Evolutionary conservation across 2,329 filamentous ascomycete genomes (phyloP), one percentile per base, ranked within the genome.

Genomic region (Apiospora phragmitis): DNA sequence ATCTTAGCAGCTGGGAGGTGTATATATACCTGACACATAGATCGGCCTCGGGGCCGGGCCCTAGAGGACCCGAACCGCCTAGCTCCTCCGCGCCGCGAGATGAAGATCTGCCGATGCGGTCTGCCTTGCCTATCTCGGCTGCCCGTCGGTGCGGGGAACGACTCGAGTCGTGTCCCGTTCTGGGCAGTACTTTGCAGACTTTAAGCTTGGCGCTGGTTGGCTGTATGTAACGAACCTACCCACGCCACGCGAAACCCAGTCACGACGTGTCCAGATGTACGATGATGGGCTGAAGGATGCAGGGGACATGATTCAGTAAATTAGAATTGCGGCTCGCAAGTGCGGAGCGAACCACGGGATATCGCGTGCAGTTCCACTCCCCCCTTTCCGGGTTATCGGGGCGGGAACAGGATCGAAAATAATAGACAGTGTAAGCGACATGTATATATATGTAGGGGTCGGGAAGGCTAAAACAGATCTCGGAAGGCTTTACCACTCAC

Each of bases 151-250:
- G 47, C 29, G 47, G 47, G 14, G 8, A 32, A 4, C 29, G 6
- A 21, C 11, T 21, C 11, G 16, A 26, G 29, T 32, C 16, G 51
- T 35, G 29, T 59, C 51, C 51, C 29, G 6, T 11, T 59, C 12
- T 8, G 51, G 51, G 51, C 51, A 59, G 35, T 35, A 59, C 51
- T 4, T 3, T 35, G 18, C 51, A 59, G 51, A 35, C 51, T 21
- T n/a, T 59, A 59, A 21, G 51, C 51, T 35, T 21, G 7, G n/a
- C n/a, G n/a, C 11, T 35, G 4, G 51, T 59, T 59, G 1, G 18
- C 51, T 59, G 51, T 59, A 59, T 29, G 51, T 59, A 59, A 59
- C 51, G 51, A 59, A 59, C 51, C 51, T 59, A 59, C 51, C 51
- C 16, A 35, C 29, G 16, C 8, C 26, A 5, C 16, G 12, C 26